phyloP scores from a whole-genome alignment of 768 basidiomycete species.

The Cystofilobasidium bisporidii region DNA sequence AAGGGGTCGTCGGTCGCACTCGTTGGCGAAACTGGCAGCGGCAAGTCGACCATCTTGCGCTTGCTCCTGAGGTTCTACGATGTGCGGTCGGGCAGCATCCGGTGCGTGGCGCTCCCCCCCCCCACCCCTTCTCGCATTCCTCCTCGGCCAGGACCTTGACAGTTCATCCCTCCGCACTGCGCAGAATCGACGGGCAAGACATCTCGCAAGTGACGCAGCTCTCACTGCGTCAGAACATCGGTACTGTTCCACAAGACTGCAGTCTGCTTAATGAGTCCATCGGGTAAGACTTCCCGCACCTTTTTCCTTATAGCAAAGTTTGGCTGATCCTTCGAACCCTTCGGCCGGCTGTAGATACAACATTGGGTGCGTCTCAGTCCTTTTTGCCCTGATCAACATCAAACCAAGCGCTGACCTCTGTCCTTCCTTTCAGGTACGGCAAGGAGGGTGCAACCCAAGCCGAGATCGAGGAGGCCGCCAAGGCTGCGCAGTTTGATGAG shows the following conservation, averaged over 20 bases:
- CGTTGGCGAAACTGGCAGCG: constrained; percentile 35
- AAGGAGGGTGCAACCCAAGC: constrained; percentile 60
- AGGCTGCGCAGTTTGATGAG: constrained; percentile 79
- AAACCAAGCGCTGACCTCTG: too few relatives aligned
- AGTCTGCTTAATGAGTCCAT: constrained; percentile 54
- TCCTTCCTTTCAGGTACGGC: constrained; percentile 51
- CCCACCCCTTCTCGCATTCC: too few relatives aligned
- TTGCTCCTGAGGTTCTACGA: constrained; percentile 90
- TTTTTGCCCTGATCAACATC: too few relatives aligned
- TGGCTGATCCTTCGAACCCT: too few relatives aligned
- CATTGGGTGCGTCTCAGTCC: not conserved
- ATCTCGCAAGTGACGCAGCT: constrained; percentile 77
- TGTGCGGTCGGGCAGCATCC: constrained; percentile 51
- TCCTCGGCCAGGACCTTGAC: too few relatives aligned
- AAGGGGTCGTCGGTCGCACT: constrained; percentile 80
- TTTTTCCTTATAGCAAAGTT: too few relatives aligned
- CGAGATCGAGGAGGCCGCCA: constrained; percentile 69
- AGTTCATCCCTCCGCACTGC: not conserved
- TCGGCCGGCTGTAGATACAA: too few relatives aligned
- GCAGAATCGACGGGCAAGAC: constrained; percentile 58
- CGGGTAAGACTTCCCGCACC: constrained; percentile 33
- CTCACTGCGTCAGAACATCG: constrained; percentile 68
- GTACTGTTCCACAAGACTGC: constrained; percentile 81
- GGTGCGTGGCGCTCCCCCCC: not conserved
- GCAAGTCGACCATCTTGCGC: constrained; percentile 51